Evolutionary conservation across 768 basidiomycete species (phyloP).

Genomic region (Xerocomus potaroensis): DNA sequence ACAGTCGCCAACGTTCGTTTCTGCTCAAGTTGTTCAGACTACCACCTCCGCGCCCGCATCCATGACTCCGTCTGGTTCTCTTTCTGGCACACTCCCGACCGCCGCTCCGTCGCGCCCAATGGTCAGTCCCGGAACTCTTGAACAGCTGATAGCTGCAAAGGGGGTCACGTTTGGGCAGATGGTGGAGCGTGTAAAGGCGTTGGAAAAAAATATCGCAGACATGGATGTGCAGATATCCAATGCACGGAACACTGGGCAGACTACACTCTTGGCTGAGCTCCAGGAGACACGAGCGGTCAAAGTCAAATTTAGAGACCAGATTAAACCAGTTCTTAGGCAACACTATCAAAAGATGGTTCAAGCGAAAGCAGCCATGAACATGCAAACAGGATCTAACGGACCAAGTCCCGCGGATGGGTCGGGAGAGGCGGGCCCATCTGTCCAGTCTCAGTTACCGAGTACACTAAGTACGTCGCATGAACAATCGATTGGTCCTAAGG

Average conservation of each 20-base stretch:
- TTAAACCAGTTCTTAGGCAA: slow-evolving; percentile 12
- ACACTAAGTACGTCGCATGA: slow-evolving; percentile 3
- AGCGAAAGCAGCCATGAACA: slow-evolving; percentile 9
- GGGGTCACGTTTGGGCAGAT: slow-evolving; percentile 19
- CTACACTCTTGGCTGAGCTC: slow-evolving; percentile 7
- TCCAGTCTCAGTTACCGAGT: slow-evolving; percentile 9
- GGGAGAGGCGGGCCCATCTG: slow-evolving; percentile 9
- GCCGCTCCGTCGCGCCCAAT: slow-evolving; percentile 5
- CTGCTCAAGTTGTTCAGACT: slow-evolving; percentile 6
- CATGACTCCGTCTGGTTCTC: slow-evolving; percentile 7
- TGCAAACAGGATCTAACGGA: slow-evolving; percentile 4
- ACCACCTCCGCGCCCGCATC: slow-evolving; percentile 3
- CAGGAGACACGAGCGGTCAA: slow-evolving; percentile 10
- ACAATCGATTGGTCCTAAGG: slow-evolving; percentile 3
- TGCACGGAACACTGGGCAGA: slow-evolving; percentile 18
- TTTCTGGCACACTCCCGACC: slow-evolving; percentile 4
- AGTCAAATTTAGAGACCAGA: not conserved
- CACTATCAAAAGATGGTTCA: slow-evolving; percentile 13
- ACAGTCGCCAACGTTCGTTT: slow-evolving; percentile 7
- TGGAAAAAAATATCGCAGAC: slow-evolving; percentile 15
- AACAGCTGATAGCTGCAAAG: slow-evolving; percentile 9
- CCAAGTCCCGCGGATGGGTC: slow-evolving; percentile 2
- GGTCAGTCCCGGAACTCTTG: slow-evolving; percentile 9
- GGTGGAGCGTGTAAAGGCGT: slow-evolving; percentile 17
- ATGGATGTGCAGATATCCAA: slow-evolving; percentile 15